phyloP scores from a whole-genome alignment of 192 early-diverging fungal species.

The Backusella mclennaniae region DNA sequence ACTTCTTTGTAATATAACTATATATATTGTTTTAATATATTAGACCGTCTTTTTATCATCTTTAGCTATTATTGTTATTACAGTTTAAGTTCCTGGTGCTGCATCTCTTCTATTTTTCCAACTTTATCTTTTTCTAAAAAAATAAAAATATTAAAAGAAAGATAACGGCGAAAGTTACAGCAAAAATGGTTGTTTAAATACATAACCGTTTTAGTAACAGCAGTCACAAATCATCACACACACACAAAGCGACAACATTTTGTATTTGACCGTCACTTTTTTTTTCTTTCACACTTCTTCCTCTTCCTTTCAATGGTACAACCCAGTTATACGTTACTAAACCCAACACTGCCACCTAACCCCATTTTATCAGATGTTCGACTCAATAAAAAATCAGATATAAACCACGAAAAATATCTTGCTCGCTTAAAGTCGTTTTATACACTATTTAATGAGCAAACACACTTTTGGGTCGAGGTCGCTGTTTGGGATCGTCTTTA shows the following conservation, averaged over 20 bases:
- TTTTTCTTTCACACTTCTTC: not conserved
- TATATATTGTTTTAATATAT: not conserved
- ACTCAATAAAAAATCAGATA: slow-evolving; percentile 4
- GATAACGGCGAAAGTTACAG: not conserved
- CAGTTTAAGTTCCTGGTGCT: not conserved
- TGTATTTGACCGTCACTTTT: not conserved
- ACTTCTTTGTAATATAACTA: slow-evolving; percentile 56
- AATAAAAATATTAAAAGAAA: not conserved
- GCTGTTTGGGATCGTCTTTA: slow-evolving; percentile 20
- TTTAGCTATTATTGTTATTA: not conserved
- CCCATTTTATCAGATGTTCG: slow-evolving; percentile 6
- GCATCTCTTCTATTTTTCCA: not conserved
- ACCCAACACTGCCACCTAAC: not conserved
- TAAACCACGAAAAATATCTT: slow-evolving; percentile 12
- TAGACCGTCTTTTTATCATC: not conserved
- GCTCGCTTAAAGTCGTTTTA: not conserved
- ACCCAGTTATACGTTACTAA: not conserved
- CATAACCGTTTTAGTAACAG: not conserved
- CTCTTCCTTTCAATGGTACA: not conserved
- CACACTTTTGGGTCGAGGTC: slow-evolving; percentile 29
- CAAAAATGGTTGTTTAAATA: not conserved
- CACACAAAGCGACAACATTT: not conserved
- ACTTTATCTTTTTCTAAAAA: not conserved
- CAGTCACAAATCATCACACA: not conserved
- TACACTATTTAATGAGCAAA: not conserved